phyloP scores from a whole-genome alignment of 2,329 filamentous ascomycete genomes.

The Pseudogymnoascus sp. region DNA sequence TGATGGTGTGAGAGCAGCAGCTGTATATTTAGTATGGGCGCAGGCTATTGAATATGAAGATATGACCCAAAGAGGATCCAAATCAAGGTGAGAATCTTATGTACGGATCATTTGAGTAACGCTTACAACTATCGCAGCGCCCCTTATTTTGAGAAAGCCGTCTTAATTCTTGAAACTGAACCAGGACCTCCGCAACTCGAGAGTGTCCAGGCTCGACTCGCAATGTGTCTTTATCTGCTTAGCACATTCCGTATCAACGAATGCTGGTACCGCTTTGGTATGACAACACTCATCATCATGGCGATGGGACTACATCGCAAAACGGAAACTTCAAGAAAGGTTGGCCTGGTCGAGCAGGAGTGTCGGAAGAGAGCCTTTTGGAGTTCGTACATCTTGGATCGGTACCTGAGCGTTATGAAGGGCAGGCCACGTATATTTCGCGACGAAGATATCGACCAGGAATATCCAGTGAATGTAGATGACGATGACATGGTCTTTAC shows the following conservation, averaged over 20 bases:
- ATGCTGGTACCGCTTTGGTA: slow-evolving; percentile 53
- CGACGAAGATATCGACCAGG: slow-evolving; percentile 56
- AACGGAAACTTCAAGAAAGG: background rate
- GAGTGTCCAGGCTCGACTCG: slow-evolving; percentile 47
- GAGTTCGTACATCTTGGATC: slow-evolving; percentile 54
- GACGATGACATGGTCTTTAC: slow-evolving; percentile 44
- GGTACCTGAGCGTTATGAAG: slow-evolving; percentile 54
- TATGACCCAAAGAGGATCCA: background rate
- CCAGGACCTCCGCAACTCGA: slow-evolving; percentile 46
- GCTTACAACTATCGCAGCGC: background rate
- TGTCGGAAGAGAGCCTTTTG: slow-evolving; percentile 52
- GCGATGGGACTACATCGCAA: slow-evolving; percentile 38
- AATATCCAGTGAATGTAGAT: slow-evolving; percentile 45
- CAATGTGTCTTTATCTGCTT: slow-evolving; percentile 50
- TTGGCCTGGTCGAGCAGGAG: slow-evolving; percentile 31
- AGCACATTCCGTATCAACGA: slow-evolving; percentile 52
- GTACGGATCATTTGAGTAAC: background rate
- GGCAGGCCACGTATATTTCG: slow-evolving; percentile 52
- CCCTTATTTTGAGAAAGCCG: background rate
- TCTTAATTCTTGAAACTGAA: slow-evolving; percentile 37
- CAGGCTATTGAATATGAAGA: slow-evolving; percentile 8
- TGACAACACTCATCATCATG: slow-evolving; percentile 43
- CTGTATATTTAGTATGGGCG: slow-evolving; percentile 8
- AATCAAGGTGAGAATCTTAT: background rate
- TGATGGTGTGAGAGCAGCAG: background rate